These are phyloP conservation scores for Artomyces pyxidatus DNA, from an alignment of 768 basidiomycete species.

Conservation along the genomic window DNA sequence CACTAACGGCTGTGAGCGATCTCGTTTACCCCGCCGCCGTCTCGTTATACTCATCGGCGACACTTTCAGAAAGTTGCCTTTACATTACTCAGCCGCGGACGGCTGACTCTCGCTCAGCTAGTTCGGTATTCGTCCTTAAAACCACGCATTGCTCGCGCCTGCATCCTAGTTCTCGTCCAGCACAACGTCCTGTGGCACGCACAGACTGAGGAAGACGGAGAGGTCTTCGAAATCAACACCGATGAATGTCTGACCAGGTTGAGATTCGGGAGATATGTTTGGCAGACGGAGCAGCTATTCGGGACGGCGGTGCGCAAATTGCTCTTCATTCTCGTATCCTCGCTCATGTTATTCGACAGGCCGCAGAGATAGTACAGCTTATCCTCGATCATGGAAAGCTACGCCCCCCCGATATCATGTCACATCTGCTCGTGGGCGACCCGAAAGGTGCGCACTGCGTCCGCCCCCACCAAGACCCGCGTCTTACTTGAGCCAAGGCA, in stretches of 20 bases:
- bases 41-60: not conserved
- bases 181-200: constrained; percentile 91
- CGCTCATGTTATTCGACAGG: constrained; percentile 35
- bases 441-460: constrained; percentile 41
- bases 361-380: constrained; percentile 63
- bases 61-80: constrained; percentile 58
- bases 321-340: not conserved
- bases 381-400: constrained; percentile 85
- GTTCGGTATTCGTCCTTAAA: constrained; percentile 62
- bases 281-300: constrained; percentile 61
- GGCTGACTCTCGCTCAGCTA: constrained; percentile 63
- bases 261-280: constrained; percentile 78
- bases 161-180: constrained; percentile 75
- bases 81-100: constrained; percentile 71
- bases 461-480: not conserved
- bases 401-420: constrained; percentile 61
- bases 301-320: constrained; percentile 56
- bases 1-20: constrained; percentile 50
- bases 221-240: constrained; percentile 74
- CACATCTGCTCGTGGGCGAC: constrained; percentile 41
- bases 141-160: constrained; percentile 58
- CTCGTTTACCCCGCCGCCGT: not conserved
- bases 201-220: constrained; percentile 59
- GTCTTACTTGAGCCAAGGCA: constrained; percentile 22
- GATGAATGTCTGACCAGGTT: constrained; percentile 77